These are phyloP conservation scores for Pseudogymnoascus sp. DNA, from an alignment of 2,329 filamentous ascomycete genomes.

Conservation along the genomic window DNA sequence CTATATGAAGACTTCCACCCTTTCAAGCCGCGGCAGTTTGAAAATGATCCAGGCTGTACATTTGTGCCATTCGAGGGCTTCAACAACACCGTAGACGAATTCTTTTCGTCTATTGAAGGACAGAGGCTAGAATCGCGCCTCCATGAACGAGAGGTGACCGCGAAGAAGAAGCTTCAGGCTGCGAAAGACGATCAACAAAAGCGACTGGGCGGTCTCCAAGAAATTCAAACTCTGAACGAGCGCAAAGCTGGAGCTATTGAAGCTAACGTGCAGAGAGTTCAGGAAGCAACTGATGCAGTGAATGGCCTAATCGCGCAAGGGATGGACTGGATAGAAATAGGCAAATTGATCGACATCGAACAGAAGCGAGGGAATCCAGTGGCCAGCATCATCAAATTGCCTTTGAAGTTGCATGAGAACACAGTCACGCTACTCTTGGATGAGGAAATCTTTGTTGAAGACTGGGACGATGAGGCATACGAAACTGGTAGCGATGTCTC, in stretches of 20 bases:
- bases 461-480: slow-evolving; percentile 44
- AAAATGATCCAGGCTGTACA: slow-evolving; percentile 53
- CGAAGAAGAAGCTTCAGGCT: slow-evolving; percentile 77
- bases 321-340: slow-evolving; percentile 97
- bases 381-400: slow-evolving; percentile 76
- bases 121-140: slow-evolving; percentile 82
- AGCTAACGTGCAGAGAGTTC: slow-evolving; percentile 81
- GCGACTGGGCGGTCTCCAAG: slow-evolving; percentile 74
- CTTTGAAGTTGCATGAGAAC: slow-evolving; percentile 85
- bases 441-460: slow-evolving; percentile 50
- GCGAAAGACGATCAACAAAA: slow-evolving; percentile 76
- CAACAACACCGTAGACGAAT: slow-evolving; percentile 91
- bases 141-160: slow-evolving; percentile 71
- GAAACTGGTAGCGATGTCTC: slow-evolving; percentile 59
- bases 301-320: slow-evolving; percentile 87
- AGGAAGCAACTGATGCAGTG: slow-evolving; percentile 86
- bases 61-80: slow-evolving; percentile 76
- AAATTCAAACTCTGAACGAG: slow-evolving; percentile 72
- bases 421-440: slow-evolving; percentile 72
- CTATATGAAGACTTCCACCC: slow-evolving; percentile 95
- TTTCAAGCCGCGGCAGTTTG: slow-evolving; percentile 75
- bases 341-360: slow-evolving; percentile 78
- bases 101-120: slow-evolving; percentile 92
- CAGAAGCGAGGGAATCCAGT: slow-evolving; percentile 75
- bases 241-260: slow-evolving; percentile 86